Evolutionary conservation across 2,329 filamentous ascomycete genomes (phyloP).

Genomic region (Karstenula rhodostoma): DNA sequence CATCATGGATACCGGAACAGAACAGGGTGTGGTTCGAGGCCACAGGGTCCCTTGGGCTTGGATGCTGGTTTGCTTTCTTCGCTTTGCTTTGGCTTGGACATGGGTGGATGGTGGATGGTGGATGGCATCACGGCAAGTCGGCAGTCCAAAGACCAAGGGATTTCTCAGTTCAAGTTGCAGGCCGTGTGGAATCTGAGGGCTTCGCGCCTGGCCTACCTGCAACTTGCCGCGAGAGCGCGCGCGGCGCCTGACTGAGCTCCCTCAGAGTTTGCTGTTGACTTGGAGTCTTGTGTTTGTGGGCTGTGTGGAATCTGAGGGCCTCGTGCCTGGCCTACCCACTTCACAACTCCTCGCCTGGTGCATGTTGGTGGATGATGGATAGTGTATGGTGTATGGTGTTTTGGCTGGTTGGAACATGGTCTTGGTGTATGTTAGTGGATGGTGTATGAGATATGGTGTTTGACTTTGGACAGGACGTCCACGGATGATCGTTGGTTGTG

Average conservation of each 20-base stretch:
- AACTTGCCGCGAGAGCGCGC: no score
- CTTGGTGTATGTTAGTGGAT: no score
- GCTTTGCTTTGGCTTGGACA: background rate
- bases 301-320: background rate
- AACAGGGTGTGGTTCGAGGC: constrained; percentile 21
- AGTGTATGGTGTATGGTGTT: no score
- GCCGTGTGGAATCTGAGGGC: constrained; percentile 9
- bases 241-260: no score
- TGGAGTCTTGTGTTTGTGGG: background rate
- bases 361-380: no score
- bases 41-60: constrained; percentile 15
- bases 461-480: no score
- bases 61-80: background rate
- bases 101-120: background rate
- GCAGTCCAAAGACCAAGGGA: constrained; percentile 3
- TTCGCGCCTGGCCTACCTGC: constrained; percentile 6
- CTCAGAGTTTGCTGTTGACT: constrained; percentile 1
- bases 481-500: background rate
- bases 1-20: constrained; percentile 8
- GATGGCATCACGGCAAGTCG: background rate
- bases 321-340: no score
- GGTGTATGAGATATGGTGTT: no score
- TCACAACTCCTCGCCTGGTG: no score
- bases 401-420: no score
- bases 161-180: background rate